Conservation (phyloP, 2,329 filamentous ascomycete genomes). For the Orbilia javanica region DNA sequence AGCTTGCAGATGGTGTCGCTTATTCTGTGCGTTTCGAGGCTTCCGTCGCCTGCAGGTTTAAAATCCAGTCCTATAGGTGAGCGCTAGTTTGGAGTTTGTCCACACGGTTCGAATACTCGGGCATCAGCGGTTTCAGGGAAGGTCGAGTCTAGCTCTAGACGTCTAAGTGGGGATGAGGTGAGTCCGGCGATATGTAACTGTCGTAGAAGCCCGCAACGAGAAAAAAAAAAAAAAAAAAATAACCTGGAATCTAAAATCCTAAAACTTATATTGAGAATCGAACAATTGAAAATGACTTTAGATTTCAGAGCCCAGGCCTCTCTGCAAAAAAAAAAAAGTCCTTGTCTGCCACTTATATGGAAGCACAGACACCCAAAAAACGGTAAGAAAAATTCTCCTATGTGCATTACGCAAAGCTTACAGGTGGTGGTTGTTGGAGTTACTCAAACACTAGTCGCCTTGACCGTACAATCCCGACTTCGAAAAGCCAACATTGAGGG, state of each 20-base stretch:
- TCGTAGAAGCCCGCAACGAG: slow-evolving; percentile 1
- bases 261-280: not conserved
- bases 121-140: not conserved
- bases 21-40: slow-evolving; percentile 10
- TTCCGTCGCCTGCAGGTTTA: slow-evolving; percentile 1
- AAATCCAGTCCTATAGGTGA: slow-evolving; percentile 8
- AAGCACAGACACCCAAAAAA: slow-evolving; percentile 34
- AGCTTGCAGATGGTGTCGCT: slow-evolving; percentile 3
- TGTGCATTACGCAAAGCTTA: slow-evolving; percentile 25
- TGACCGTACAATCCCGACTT: slow-evolving; percentile 12
- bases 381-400: slow-evolving; percentile 28
- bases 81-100: not conserved
- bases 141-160: slow-evolving; percentile 39
- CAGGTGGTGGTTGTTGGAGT: slow-evolving; percentile 29
- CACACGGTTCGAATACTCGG: slow-evolving; percentile 13
- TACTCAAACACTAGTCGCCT: slow-evolving; percentile 43
- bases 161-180: slow-evolving; percentile 1
- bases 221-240: not conserved
- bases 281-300: not conserved
- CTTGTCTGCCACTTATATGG: slow-evolving; percentile 28
- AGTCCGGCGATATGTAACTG: not conserved
- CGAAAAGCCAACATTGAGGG: slow-evolving; percentile 1
- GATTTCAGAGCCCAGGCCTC: not conserved
- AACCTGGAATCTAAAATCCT: too few species aligned
- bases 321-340: not conserved